Percentiles rank a stretch among this genome's conserved stretches.
phyloP scores from a whole-genome alignment of 768 basidiomycete genomes.

The Leccinellum rugosiceps region DNA sequence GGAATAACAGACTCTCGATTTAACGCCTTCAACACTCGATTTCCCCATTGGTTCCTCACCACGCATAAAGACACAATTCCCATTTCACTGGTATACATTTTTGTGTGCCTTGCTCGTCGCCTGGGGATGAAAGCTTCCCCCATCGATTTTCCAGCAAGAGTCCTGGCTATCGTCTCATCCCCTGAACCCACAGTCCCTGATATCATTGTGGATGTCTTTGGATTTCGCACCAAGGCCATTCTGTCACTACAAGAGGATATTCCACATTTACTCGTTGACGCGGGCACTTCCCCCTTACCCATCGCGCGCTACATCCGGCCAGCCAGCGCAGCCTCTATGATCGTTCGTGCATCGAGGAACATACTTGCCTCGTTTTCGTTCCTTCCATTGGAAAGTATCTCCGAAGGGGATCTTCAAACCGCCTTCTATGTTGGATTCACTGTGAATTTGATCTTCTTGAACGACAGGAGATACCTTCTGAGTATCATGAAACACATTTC shows the following conservation, averaged over 20 bases:
- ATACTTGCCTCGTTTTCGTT: constrained; percentile 34
- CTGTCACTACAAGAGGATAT: constrained; percentile 37
- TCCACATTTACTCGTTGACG: constrained; percentile 28
- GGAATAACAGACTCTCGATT: constrained; percentile 35
- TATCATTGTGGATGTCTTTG: constrained; percentile 49
- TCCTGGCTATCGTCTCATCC: constrained; percentile 49
- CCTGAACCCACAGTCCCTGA: constrained; percentile 34
- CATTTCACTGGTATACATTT: constrained; percentile 58
- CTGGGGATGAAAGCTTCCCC: constrained; percentile 52
- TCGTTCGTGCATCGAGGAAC: constrained; percentile 39
- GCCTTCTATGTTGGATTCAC: constrained; percentile 37
- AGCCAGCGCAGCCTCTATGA: constrained; percentile 34
- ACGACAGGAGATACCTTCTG: constrained; percentile 30
- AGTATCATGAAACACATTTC: constrained; percentile 33
- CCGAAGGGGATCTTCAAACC: constrained; percentile 34
- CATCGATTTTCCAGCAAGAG: constrained; percentile 53
- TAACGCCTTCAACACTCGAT: constrained; percentile 47
- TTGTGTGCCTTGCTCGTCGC: constrained; percentile 49
- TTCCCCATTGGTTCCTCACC: constrained; percentile 57
- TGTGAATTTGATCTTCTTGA: constrained; percentile 37
- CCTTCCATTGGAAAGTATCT: constrained; percentile 17
- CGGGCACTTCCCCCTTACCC: constrained; percentile 22
- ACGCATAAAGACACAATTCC: constrained; percentile 51
- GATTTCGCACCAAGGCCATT: constrained; percentile 33
- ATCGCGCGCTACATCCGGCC: constrained; percentile 27